Percentiles rank a stretch among this genome's conserved stretches.
Conservation (phyloP, 148 eudicot genomes). For the Camellia lanceoleosa region DNA sequence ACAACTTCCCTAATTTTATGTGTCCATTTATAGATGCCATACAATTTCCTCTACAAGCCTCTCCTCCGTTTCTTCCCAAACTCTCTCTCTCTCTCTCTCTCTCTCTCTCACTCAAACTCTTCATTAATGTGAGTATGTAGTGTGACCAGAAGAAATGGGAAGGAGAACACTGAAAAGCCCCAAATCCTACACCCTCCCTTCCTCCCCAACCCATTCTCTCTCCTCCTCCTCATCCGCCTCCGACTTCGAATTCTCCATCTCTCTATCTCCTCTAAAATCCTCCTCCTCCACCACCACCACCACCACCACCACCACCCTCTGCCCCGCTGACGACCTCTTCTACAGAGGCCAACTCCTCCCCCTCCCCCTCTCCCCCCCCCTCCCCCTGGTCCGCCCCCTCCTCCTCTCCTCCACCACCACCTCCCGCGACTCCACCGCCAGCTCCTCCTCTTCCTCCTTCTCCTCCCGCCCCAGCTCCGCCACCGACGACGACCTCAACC, state of each 20-base stretch:
- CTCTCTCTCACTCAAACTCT: too few species aligned
- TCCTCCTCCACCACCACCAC: constrained; percentile 28
- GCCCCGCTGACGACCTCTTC: constrained; percentile 91
- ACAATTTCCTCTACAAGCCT: too few species aligned
- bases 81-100: too few species aligned
- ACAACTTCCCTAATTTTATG: too few species aligned
- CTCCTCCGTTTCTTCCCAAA: too few species aligned
- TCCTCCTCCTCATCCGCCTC: constrained; percentile 72
- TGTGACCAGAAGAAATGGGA: too few species aligned
- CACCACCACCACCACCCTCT: constrained; percentile 45
- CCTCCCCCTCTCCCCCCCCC: constrained; percentile 72
- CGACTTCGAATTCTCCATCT: constrained; percentile 75
- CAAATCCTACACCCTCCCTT: constrained; percentile 72
- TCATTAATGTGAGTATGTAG: too few species aligned
- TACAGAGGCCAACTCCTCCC: constrained; percentile 88
- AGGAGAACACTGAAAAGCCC: neutral
- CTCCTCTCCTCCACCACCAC: constrained; percentile 36
- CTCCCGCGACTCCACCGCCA: constrained; percentile 33
- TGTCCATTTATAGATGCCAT: too few species aligned
- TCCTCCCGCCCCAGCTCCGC: constrained; percentile 74
- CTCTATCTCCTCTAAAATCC: constrained; percentile 71
- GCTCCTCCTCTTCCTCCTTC: constrained; percentile 45
- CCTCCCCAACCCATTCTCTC: constrained; percentile 72
- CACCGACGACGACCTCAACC: constrained; percentile 42
- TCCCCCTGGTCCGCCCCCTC: constrained; percentile 70